phyloP scores from a whole-genome alignment of 2,329 filamentous ascomycete species.

The Sclerotinia trifoliorum region DNA sequence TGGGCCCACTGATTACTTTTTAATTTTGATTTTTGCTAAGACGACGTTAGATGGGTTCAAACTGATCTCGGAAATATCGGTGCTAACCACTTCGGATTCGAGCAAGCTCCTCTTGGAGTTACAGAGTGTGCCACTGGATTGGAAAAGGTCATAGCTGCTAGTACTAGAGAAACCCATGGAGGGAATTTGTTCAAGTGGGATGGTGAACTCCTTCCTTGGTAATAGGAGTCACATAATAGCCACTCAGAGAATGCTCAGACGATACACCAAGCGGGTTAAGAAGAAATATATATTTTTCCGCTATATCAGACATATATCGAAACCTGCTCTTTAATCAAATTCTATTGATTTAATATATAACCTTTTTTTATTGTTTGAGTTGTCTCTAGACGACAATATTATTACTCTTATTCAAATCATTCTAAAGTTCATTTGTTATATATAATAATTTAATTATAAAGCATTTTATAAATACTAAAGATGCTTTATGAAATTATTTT shows the following conservation, averaged over 20 bases:
- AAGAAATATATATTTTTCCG: background rate
- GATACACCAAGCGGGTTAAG: background rate
- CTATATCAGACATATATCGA: background rate
- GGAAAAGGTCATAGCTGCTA: background rate
- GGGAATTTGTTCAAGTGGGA: background rate
- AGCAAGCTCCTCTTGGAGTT: conserved; percentile 23
- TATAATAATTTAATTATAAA: too few relatives aligned
- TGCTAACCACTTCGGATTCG: conserved; percentile 26
- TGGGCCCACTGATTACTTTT: background rate
- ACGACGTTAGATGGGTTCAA: conserved; percentile 36
- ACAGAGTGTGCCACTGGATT: background rate
- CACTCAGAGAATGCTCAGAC: too few relatives aligned
- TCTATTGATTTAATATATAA: background rate
- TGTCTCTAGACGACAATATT: too few relatives aligned
- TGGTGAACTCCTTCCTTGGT: background rate
- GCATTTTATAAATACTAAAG: too few relatives aligned
- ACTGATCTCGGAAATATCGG: conserved; percentile 31
- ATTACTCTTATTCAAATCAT: too few relatives aligned
- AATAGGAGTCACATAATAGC: background rate
- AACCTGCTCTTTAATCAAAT: background rate
- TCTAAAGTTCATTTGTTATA: too few relatives aligned
- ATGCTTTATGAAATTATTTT: too few relatives aligned
- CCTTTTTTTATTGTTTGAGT: background rate
- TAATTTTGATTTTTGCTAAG: background rate
- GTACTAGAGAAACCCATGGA: background rate